Conservation (phyloP, 306 rosid species). For the Inga laurina region DNA sequence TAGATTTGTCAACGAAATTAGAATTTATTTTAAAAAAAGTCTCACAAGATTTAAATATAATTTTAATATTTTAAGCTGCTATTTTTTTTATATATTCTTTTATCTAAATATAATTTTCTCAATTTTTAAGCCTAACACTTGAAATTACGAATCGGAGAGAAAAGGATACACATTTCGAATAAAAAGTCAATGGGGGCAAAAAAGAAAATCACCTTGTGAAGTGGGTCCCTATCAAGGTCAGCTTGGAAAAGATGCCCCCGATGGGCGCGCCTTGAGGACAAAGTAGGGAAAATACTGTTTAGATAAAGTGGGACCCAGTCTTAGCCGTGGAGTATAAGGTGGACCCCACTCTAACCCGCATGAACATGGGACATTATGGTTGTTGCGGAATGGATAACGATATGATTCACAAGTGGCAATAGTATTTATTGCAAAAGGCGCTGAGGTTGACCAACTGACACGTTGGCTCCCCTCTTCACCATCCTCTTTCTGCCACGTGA, state of each 20-base stretch:
- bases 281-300: neutral
- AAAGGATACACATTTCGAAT: neutral
- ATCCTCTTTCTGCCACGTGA: neutral
- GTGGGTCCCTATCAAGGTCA: neutral
- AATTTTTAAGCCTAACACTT: too few relatives aligned
- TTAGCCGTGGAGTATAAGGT: neutral
- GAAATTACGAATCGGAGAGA: neutral
- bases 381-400: neutral
- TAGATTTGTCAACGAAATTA: too few relatives aligned
- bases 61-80: too few relatives aligned
- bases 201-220: neutral
- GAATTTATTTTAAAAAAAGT: too few relatives aligned
- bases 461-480: neutral
- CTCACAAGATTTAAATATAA: too few relatives aligned
- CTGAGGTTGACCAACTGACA: neutral
- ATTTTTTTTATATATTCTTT: too few relatives aligned
- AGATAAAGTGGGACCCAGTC: conserved; percentile 40
- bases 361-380: neutral
- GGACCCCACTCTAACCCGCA: conserved; percentile 14
- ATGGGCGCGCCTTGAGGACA: neutral
- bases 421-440: neutral
- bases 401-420: neutral
- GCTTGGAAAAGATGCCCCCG: neutral
- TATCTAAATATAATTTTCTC: too few relatives aligned
- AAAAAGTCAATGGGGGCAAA: neutral